Evolutionary conservation across 2,329 filamentous ascomycete species (phyloP).

Genomic region (Colletotrichum scovillei): DNA sequence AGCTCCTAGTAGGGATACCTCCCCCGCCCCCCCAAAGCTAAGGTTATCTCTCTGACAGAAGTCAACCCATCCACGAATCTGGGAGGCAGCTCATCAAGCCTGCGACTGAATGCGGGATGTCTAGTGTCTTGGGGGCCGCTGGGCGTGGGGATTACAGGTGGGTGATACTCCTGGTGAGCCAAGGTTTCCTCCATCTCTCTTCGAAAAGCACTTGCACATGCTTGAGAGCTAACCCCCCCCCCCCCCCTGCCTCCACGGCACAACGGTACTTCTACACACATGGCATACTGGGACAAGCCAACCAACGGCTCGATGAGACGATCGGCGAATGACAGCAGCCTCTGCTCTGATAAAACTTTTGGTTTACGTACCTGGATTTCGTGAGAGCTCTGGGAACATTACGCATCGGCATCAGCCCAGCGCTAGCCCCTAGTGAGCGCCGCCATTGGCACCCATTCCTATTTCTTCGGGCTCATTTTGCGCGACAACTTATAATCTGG

Average conservation of each 20-base stretch:
- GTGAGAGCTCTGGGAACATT: constrained; percentile 37
- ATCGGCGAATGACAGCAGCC: constrained; percentile 36
- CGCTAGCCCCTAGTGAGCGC: not conserved
- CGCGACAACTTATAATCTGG: not conserved
- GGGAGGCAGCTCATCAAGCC: not conserved
- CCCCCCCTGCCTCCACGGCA: not conserved
- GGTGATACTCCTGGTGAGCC: not conserved
- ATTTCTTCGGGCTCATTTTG: not conserved
- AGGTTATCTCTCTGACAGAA: constrained; percentile 17
- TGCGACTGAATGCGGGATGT: constrained; percentile 23
- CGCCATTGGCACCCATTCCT: not conserved
- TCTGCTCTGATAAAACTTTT: constrained; percentile 21
- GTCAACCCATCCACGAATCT: not conserved
- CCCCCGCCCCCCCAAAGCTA: constrained; percentile 7
- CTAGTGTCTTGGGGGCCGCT: constrained; percentile 23
- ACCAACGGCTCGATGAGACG: constrained; percentile 37
- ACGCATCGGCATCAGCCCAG: constrained; percentile 18
- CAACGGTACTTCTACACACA: not conserved
- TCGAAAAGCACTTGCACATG: not conserved
- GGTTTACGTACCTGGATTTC: constrained; percentile 52
- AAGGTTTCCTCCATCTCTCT: not conserved
- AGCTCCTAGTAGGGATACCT: not conserved
- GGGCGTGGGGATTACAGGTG: constrained; percentile 3
- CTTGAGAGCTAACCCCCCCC: too few species aligned
- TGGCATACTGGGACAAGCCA: not conserved